Percentiles rank a stretch among this genome's conserved stretches.
phyloP scores from a whole-genome alignment of 495 filamentous ascomycete species.

The Podospora conica region DNA sequence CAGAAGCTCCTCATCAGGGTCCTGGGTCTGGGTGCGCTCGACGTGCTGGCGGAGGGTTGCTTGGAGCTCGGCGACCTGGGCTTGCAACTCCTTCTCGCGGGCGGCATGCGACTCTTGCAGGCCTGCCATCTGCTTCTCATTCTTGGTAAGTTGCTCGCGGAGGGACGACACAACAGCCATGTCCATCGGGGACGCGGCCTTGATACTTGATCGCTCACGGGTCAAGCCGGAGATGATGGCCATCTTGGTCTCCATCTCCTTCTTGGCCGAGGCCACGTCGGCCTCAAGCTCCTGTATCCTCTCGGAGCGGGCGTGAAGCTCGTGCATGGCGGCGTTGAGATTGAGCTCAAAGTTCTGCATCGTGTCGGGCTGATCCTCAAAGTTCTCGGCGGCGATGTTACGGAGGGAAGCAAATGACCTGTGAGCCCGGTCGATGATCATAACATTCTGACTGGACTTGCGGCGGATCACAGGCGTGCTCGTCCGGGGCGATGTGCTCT shows the following conservation, averaged over 20 bases:
- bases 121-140: constrained; percentile 68
- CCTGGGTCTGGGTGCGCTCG: constrained; percentile 8
- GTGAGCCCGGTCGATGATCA: constrained; percentile 85
- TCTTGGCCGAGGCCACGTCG: constrained; percentile 76
- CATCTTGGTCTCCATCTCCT: constrained; percentile 94
- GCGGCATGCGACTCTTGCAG: constrained; percentile 65
- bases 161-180: constrained; percentile 85
- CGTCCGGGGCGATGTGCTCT: constrained; percentile 57
- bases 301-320: constrained; percentile 79
- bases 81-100: constrained; percentile 66
- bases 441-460: constrained; percentile 88
- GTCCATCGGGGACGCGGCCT: constrained; percentile 73
- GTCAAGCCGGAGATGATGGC: constrained; percentile 91
- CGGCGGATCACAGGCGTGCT: constrained; percentile 72
- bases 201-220: constrained; percentile 82
- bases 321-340: constrained; percentile 86
- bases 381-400: constrained; percentile 78
- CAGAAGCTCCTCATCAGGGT: constrained; percentile 14
- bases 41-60: constrained; percentile 45
- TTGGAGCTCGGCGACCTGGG: constrained; percentile 63
- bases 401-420: constrained; percentile 85
- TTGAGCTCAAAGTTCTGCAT: constrained; percentile 92
- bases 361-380: constrained; percentile 71
- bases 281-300: constrained; percentile 82
- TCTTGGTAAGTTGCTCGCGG: constrained; percentile 79